phyloP scores from a whole-genome alignment of 257 asterid species.

The Fraxinus excelsior region DNA sequence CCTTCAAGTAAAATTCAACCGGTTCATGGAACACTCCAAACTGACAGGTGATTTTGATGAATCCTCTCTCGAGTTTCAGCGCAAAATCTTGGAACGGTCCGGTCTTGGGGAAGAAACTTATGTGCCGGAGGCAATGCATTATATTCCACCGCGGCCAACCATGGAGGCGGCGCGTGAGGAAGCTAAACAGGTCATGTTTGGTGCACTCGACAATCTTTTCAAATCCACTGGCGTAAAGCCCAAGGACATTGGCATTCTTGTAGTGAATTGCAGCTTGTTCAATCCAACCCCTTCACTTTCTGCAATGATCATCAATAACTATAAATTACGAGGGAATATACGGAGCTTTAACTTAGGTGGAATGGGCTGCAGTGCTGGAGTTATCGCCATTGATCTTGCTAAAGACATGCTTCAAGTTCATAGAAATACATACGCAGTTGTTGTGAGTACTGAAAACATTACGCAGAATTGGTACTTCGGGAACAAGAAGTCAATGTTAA shows the following conservation, averaged over 20 bases:
- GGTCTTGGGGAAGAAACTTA: constrained; percentile 53
- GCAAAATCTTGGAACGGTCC: constrained; percentile 38
- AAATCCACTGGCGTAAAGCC: constrained; percentile 32
- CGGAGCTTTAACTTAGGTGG: constrained; percentile 47
- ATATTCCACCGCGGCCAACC: constrained; percentile 29
- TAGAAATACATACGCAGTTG: constrained; percentile 39
- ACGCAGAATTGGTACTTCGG: constrained; percentile 47
- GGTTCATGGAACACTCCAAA: constrained; percentile 39
- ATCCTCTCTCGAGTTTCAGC: constrained; percentile 44
- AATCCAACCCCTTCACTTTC: constrained; percentile 51
- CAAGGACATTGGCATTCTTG: constrained; percentile 40
- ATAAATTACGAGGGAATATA: constrained; percentile 38
- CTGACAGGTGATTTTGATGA: constrained; percentile 41
- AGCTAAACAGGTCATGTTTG: constrained; percentile 46
- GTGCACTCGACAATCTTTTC: constrained; percentile 37
- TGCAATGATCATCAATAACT: constrained; percentile 44
- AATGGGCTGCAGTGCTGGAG: constrained; percentile 59
- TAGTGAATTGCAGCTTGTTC: constrained; percentile 51
- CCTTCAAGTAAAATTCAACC: constrained; percentile 27
- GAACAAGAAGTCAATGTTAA: constrained; percentile 43
- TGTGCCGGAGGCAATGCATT: constrained; percentile 37
- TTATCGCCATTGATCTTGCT: constrained; percentile 44
- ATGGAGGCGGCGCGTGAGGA: constrained; percentile 44
- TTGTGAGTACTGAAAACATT: constrained; percentile 47
- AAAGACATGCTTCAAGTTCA: constrained; percentile 44